Conservation (phyloP, 2,329 filamentous ascomycete species). For the Penicillium janthinellum region DNA sequence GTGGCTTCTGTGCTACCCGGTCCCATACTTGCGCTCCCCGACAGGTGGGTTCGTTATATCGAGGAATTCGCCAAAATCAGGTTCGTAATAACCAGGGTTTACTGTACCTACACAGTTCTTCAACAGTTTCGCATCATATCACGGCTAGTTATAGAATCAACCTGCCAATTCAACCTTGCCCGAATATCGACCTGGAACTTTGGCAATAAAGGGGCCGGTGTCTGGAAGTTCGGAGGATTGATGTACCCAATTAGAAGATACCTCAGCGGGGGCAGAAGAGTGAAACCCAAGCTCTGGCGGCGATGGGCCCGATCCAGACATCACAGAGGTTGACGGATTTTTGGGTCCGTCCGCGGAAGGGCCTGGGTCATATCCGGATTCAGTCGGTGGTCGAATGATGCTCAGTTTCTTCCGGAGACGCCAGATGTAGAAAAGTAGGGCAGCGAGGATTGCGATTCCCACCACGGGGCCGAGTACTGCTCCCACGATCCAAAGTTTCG, state of each 20-base stretch:
- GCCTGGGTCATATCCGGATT: not conserved
- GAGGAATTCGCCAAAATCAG: too few relatives aligned
- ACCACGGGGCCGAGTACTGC: not conserved
- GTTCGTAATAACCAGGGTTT: too few relatives aligned
- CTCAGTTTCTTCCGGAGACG: not conserved
- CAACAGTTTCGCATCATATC: not conserved
- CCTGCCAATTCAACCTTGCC: not conserved
- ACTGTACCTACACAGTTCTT: too few relatives aligned
- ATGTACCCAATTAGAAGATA: not conserved
- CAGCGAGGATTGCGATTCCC: not conserved
- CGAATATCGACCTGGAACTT: not conserved
- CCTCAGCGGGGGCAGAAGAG: too few relatives aligned
- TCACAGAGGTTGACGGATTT: not conserved
- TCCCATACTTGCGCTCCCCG: too few relatives aligned
- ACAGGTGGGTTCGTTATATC: too few relatives aligned
- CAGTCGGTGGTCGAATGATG: not conserved
- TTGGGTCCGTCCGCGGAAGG: not conserved
- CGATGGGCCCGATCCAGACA: not conserved
- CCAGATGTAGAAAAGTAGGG: not conserved
- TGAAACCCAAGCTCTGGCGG: not conserved
- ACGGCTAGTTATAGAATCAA: not conserved
- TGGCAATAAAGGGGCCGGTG: not conserved
- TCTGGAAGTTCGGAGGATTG: not conserved
- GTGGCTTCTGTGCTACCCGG: too few relatives aligned
- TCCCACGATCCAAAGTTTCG: not conserved